These are phyloP conservation scores for Lachnellula subtilissima DNA, from an alignment of 2,329 filamentous ascomycete species.

Conservation along the genomic window DNA sequence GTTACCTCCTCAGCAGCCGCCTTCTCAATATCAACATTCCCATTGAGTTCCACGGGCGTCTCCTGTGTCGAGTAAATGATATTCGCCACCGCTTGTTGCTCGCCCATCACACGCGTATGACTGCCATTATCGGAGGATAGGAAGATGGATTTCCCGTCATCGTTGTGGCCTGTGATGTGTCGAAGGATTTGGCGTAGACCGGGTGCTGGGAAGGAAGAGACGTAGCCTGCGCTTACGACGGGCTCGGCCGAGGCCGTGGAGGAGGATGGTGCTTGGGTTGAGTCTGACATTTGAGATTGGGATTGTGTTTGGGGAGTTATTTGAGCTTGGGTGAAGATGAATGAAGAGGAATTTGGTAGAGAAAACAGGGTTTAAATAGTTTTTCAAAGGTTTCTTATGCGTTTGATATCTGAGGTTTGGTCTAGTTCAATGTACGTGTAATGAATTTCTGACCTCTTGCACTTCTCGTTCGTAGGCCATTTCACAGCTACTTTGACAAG, in stretches of 20 bases:
- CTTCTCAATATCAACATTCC: conserved; percentile 9
- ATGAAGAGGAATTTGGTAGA: too few species aligned
- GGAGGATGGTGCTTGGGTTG: background rate
- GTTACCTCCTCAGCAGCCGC: background rate
- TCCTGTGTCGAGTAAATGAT: conserved; percentile 11
- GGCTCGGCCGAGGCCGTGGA: background rate
- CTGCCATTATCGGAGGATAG: conserved; percentile 11
- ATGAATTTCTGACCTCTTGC: too few species aligned
- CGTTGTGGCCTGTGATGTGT: conserved; percentile 16
- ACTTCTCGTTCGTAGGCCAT: too few species aligned
- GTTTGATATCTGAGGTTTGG: too few species aligned
- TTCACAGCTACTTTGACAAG: too few species aligned
- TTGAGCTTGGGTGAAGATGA: too few species aligned
- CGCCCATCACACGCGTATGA: conserved; percentile 21
- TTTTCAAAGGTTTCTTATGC: too few species aligned
- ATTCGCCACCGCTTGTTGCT: conserved; percentile 1
- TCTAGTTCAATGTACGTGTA: too few species aligned
- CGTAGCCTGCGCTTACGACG: background rate
- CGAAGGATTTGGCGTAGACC: conserved; percentile 7
- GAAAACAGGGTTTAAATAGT: too few species aligned
- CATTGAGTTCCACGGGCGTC: conserved; percentile 10
- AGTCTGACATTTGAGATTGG: background rate
- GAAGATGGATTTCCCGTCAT: conserved; percentile 7
- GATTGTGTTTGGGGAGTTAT: too few species aligned
- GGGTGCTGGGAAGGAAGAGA: background rate